Conservation (phyloP, 345 rosid species). For the Brassica incana region DNA sequence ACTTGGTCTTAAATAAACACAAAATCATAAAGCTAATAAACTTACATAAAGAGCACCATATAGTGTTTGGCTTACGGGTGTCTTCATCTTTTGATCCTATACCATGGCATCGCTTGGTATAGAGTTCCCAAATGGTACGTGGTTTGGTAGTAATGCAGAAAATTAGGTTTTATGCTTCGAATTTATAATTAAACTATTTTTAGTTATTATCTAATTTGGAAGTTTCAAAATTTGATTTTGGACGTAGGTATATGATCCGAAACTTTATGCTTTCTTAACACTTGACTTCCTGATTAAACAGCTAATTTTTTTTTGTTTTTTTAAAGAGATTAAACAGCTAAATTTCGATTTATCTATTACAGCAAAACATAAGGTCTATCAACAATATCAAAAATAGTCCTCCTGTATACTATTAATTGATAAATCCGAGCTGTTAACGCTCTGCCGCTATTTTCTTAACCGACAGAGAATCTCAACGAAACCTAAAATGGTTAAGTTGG, state of each 20-base stretch:
- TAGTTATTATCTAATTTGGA: neutral
- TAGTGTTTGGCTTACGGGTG: neutral
- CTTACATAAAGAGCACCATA: neutral
- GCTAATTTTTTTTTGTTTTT: no score
- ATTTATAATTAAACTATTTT: neutral
- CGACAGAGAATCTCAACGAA: no score
- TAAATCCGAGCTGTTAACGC: no score
- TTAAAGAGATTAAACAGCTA: no score
- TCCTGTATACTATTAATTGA: no score
- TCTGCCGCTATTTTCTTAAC: no score
- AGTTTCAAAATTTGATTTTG: neutral
- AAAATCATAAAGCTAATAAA: neutral
- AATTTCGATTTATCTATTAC: no score
- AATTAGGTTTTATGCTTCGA: neutral
- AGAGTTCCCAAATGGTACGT: neutral
- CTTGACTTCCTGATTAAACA: neutral
- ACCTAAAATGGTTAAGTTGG: no score
- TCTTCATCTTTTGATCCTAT: neutral
- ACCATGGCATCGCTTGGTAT: neutral
- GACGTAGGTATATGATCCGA: neutral
- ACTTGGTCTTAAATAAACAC: neutral
- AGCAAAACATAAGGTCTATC: no score
- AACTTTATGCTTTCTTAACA: neutral
- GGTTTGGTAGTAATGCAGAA: neutral
- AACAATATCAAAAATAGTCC: no score